These are phyloP conservation scores for Panellus pusillus DNA, from an alignment of 768 basidiomycete species.

Conservation along the genomic window DNA sequence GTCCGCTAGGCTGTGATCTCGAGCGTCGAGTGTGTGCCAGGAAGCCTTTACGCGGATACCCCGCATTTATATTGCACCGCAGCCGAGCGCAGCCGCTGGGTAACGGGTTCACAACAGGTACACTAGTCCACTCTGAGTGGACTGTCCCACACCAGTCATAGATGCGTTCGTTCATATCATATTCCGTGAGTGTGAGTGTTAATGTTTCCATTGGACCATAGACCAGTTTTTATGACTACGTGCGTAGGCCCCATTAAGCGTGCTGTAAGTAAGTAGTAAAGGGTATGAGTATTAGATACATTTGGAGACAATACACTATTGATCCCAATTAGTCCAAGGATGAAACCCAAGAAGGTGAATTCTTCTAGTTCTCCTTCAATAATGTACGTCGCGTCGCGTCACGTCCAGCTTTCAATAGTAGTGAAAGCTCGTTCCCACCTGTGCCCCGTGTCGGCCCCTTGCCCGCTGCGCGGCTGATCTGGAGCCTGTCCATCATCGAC, in stretches of 20 bases:
- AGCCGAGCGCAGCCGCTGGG: too few species aligned
- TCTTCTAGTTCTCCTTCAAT: conserved; percentile 39
- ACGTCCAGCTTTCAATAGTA: conserved; percentile 84
- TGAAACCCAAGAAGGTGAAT: not conserved
- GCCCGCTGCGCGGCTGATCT: conserved; percentile 38
- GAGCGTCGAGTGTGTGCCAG: too few species aligned
- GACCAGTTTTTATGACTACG: not conserved
- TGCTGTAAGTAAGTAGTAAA: not conserved
- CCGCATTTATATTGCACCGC: too few species aligned
- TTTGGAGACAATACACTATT: conserved; percentile 7
- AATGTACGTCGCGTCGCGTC: conserved; percentile 78
- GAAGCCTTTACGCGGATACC: too few species aligned
- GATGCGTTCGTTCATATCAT: too few species aligned
- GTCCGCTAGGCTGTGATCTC: too few species aligned
- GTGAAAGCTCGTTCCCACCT: conserved; percentile 82
- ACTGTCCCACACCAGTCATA: too few species aligned
- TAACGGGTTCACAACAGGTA: too few species aligned
- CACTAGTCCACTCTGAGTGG: too few species aligned
- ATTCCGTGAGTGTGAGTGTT: not conserved
- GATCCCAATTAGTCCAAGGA: not conserved
- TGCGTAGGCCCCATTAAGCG: not conserved
- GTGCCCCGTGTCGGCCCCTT: conserved; percentile 73
- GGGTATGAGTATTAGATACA: conserved; percentile 5
- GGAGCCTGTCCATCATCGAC: conserved; percentile 53
- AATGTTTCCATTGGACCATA: not conserved